Evolutionary conservation across 257 asterid genomes (phyloP).

Genomic region (Nicotiana knightiana): DNA sequence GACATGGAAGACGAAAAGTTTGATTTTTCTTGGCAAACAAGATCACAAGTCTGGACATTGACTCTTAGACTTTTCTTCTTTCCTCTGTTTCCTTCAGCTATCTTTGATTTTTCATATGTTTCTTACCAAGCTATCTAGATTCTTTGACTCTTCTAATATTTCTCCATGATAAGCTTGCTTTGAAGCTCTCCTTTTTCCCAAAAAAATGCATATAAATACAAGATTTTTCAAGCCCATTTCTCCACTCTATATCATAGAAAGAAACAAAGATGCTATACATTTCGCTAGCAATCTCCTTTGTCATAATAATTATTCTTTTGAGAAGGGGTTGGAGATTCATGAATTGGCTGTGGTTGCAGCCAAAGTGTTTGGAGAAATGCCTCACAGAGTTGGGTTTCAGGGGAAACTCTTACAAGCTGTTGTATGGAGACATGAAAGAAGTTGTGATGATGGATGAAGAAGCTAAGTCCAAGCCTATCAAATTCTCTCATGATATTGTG

Average conservation of each 20-base stretch:
- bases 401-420: slow-evolving; percentile 34
- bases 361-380: slow-evolving; percentile 31
- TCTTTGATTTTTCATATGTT: too few relatives aligned
- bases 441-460: slow-evolving; percentile 19
- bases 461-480: slow-evolving; percentile 37
- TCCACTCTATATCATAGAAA: background rate
- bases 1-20: too few relatives aligned
- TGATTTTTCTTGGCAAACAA: too few relatives aligned
- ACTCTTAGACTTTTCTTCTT: too few relatives aligned
- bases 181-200: too few relatives aligned
- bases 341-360: slow-evolving; percentile 37
- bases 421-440: slow-evolving; percentile 40
- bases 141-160: too few relatives aligned
- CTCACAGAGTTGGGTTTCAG: slow-evolving; percentile 36
- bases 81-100: too few relatives aligned
- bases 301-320: background rate
- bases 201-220: background rate
- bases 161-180: too few relatives aligned
- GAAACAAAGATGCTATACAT: background rate
- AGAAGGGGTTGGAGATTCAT: slow-evolving; percentile 25
- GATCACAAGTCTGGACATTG: too few relatives aligned
- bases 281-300: background rate
- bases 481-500: slow-evolving; percentile 27
- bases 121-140: too few relatives aligned
- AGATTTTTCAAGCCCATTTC: background rate